These are phyloP conservation scores for Alternaria arborescens DNA, from an alignment of 2,329 filamentous ascomycete genomes.

Conservation along the genomic window DNA sequence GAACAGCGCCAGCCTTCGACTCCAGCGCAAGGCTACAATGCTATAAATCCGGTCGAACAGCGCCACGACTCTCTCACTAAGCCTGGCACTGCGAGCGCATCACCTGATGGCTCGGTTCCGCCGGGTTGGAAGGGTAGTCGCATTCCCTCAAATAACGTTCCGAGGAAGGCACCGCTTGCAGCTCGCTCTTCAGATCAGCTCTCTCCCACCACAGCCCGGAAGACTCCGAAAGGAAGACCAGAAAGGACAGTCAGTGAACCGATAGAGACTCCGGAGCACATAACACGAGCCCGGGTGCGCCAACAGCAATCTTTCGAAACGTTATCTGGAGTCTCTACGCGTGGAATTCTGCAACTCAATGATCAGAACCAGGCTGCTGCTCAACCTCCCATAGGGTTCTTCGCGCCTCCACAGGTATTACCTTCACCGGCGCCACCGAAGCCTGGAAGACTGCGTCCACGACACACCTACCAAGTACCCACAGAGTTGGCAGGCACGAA, in stretches of 20 bases:
- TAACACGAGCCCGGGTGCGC: not conserved
- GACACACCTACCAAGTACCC: constrained; percentile 16
- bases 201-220: not conserved
- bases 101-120: not conserved
- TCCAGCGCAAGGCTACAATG: not conserved
- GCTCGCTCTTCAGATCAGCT: not conserved
- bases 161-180: constrained; percentile 12
- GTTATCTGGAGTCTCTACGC: not conserved
- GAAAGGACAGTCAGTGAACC: not conserved
- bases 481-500: constrained; percentile 17
- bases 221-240: not conserved
- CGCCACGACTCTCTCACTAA: not conserved
- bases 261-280: not conserved
- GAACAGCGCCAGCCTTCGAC: not conserved
- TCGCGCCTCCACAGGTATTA: not conserved
- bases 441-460: not conserved
- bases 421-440: not conserved
- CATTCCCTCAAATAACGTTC: not conserved
- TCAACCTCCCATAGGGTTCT: not conserved
- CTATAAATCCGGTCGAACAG: not conserved
- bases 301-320: not conserved
- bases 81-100: not conserved
- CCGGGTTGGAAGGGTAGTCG: not conserved
- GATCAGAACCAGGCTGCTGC: not conserved
- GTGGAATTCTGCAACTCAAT: not conserved